phyloP scores from a whole-genome alignment of 164 flowering plant species.

The Paratinospora sagittata region DNA sequence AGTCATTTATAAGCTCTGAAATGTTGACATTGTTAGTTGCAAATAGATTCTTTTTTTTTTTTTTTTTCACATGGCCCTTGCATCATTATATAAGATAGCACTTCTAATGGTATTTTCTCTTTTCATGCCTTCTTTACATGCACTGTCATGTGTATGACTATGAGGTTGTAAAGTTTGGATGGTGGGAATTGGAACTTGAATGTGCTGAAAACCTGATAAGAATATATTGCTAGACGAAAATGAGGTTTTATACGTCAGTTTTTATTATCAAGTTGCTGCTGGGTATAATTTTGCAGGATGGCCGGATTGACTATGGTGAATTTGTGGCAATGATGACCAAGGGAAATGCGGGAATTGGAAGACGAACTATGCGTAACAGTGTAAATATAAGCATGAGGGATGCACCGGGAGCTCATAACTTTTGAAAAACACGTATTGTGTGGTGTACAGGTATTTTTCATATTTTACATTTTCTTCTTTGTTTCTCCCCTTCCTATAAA shows the following conservation, averaged over 20 bases:
- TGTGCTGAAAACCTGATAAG: too few relatives aligned
- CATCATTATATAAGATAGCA: not conserved
- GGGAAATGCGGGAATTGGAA: conserved; percentile 78
- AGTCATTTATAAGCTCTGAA: not conserved
- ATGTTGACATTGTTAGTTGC: too few relatives aligned
- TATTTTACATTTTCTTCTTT: not conserved
- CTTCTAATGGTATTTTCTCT: not conserved
- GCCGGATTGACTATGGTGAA: conserved; percentile 87
- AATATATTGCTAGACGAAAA: too few relatives aligned
- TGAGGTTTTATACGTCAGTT: too few relatives aligned
- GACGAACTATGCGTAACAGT: conserved; percentile 89
- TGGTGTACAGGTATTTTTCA: conserved; percentile 33
- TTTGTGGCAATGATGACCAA: conserved; percentile 97
- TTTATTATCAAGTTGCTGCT: not conserved
- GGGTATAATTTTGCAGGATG: conserved; percentile 50
- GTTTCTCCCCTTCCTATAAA: not conserved
- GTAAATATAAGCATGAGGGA: conserved; percentile 83
- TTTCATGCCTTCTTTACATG: too few relatives aligned
- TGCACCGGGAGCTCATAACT: conserved; percentile 46
- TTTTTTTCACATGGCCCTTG: not conserved
- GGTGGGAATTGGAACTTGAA: too few relatives aligned
- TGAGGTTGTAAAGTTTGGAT: too few relatives aligned
- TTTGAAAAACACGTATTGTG: conserved; percentile 12
- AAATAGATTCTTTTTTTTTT: not conserved
- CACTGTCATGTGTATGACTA: too few relatives aligned